Conservation (phyloP, 2,329 filamentous ascomycete genomes). For the Colletotrichum sp. region DNA sequence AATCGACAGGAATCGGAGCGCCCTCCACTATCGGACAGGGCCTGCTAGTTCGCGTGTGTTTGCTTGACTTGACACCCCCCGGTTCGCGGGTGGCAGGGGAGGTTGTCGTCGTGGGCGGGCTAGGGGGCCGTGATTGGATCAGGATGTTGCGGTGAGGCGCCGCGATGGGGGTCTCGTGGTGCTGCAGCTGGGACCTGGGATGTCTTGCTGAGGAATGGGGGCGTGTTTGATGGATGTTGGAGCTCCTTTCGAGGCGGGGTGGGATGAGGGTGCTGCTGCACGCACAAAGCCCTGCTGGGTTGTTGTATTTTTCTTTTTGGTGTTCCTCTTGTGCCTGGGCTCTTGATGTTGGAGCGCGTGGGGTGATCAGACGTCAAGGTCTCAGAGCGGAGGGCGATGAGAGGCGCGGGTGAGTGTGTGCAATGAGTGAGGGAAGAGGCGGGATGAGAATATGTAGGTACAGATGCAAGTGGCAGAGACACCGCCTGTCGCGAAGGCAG, state of each 20-base stretch:
- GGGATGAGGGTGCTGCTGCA: background rate
- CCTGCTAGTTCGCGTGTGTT: conserved; percentile 1
- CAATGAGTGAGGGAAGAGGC: background rate
- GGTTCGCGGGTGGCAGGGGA: conserved; percentile 16
- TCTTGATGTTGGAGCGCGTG: background rate
- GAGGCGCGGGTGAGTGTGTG: background rate
- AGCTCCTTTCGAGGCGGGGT: background rate
- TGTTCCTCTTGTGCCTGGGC: background rate
- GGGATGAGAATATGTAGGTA: conserved; percentile 5
- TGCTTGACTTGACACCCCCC: background rate
- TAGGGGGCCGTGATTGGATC: conserved; percentile 15
- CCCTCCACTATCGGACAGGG: background rate
- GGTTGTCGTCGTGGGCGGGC: conserved; percentile 12
- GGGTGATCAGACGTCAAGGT: background rate
- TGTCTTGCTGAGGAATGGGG: conserved; percentile 22
- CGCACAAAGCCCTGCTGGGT: background rate
- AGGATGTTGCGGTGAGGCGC: conserved; percentile 21
- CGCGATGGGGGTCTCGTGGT: conserved; percentile 13
- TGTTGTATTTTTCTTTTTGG: background rate
- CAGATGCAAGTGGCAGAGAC: background rate
- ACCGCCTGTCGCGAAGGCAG: background rate
- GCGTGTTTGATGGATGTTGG: background rate
- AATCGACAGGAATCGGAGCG: background rate
- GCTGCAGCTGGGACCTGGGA: conserved; percentile 19
- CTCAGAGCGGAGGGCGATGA: background rate